These are phyloP conservation scores for Leccinum laetum DNA, from an alignment of 1,284 basidiomycete genomes.

Conservation along the genomic window DNA sequence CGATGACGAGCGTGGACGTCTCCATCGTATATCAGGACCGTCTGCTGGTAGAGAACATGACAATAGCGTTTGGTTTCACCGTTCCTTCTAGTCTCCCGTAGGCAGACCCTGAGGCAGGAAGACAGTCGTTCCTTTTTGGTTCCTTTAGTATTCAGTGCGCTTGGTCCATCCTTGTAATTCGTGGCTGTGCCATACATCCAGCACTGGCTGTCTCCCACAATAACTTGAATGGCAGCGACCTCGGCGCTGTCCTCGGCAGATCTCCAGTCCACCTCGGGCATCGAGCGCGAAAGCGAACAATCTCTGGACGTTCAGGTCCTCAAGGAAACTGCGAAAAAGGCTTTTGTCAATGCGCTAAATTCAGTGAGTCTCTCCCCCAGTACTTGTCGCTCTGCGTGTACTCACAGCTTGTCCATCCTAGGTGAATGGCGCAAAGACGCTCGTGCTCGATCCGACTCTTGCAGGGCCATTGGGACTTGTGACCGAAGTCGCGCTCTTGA, in stretches of 20 bases:
- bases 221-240: no score
- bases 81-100: neutral
- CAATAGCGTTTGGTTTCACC: neutral
- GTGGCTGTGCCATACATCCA: slow-evolving; percentile 29
- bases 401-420: no score
- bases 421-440: slow-evolving; percentile 75
- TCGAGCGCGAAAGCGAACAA: slow-evolving; percentile 37
- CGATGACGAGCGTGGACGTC: no score
- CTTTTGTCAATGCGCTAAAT: no score
- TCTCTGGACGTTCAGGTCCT: slow-evolving; percentile 51
- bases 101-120: no score
- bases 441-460: slow-evolving; percentile 87
- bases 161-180: slow-evolving; percentile 11
- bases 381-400: no score
- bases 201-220: neutral
- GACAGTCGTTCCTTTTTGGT: no score
- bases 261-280: slow-evolving; percentile 25
- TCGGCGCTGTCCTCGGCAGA: slow-evolving; percentile 12
- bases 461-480: slow-evolving; percentile 94
- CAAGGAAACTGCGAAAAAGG: no score
- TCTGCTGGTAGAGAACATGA: neutral
- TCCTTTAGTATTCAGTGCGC: slow-evolving; percentile 1
- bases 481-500: slow-evolving; percentile 89
- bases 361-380: no score
- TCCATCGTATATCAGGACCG: slow-evolving; percentile 24